Evolutionary conservation across 1,284 basidiomycete species (phyloP).

Genomic region (Pholiota adiposa): DNA sequence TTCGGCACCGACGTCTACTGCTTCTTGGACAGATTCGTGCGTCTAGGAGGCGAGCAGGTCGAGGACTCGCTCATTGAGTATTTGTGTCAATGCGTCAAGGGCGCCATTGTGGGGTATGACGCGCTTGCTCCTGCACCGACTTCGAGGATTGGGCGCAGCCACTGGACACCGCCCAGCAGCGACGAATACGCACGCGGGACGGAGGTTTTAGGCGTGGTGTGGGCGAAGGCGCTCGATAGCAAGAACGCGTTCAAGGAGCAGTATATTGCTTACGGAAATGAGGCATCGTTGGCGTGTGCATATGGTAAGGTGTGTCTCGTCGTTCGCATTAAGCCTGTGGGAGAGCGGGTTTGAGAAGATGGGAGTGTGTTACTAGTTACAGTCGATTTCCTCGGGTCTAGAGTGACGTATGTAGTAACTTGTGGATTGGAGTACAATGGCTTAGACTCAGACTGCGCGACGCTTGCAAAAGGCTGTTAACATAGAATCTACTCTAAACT

Average conservation of each 20-base stretch:
- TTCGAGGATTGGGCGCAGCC: too few species aligned
- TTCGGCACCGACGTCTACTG: neutral
- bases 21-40: neutral
- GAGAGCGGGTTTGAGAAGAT: neutral
- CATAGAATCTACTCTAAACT: too few species aligned
- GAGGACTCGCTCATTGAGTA: neutral
- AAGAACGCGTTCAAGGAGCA: neutral
- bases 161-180: too few species aligned
- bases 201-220: neutral
- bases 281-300: neutral
- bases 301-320: conserved; percentile 6
- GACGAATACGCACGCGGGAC: neutral
- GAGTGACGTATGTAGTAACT: too few species aligned
- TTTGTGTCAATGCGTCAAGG: neutral
- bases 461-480: too few species aligned
- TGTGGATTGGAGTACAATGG: too few species aligned
- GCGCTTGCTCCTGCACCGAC: too few species aligned
- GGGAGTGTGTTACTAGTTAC: too few species aligned
- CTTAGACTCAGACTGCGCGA: too few species aligned
- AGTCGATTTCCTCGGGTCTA: too few species aligned
- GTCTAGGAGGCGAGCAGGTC: neutral
- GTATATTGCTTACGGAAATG: conserved; percentile 3
- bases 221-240: neutral
- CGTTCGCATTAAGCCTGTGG: neutral
- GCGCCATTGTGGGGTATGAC: neutral